Base-by-base conservation (phyloP, 192 early-diverging fungal species). In the Gamsiella multidivaricata region DNA sequence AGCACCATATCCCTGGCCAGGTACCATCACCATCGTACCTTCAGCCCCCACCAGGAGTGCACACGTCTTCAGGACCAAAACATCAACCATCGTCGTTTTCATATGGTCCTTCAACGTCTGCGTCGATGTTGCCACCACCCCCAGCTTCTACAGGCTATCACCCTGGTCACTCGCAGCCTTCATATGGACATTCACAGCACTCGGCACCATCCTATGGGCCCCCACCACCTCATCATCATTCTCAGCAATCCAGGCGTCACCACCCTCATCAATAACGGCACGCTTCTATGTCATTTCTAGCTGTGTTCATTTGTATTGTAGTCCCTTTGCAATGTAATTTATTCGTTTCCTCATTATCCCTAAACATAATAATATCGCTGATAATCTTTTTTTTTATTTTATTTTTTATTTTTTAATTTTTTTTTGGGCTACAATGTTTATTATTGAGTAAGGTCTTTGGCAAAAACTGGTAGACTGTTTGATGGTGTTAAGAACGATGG, bases 1-100 rank as follows among this genome's bases (percentile, higher is more conserved):
- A 78, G 20, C 70, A 78, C 25, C 74, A 78, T 58, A 46, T 78
- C 2, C 66, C 74, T 5, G 61, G 61, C 2, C 74, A 69, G 11
- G 47, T 78, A 52, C 28, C 63, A 15, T 36, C 74, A 17, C 74
- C 74, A 7, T 63, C 74, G 17, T 78, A 78, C 33, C 47, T 69
- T 5, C 72, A 75, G 39, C 29, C 65, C 1, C 45, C 57, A 6
- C 52, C 53, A 49, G 50, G 28, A 20, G 42, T 54, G 50, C 58
- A 59, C 37, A 3, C 61, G 5, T 33, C 63, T 3, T 53, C 46
- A 8, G 32, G 23, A 3, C 42, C 69, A 11, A 58, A 64, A 41
- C 62, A 66, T n/a, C 42, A 60, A 22, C 22, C 50, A n/a, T 36
- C 71, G 2, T 39, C 50, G 31, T 67, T 55, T 49, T 31, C 57